phyloP scores from a whole-genome alignment of 129 eudicot species.

The Flaveria linearis region DNA sequence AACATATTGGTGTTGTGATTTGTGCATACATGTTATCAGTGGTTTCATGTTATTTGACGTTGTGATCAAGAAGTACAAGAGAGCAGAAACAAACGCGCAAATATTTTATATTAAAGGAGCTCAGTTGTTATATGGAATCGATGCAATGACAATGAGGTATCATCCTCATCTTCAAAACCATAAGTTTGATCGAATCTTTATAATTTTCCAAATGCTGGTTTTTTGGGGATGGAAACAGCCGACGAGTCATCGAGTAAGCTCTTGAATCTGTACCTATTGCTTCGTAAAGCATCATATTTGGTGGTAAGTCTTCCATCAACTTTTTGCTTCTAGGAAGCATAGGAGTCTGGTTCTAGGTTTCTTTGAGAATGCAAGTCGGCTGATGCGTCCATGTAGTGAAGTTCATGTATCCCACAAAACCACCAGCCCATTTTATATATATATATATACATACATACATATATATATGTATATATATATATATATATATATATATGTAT shows the following conservation, averaged over 20 bases:
- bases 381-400: slow-evolving; percentile 55
- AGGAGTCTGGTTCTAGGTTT: slow-evolving; percentile 49
- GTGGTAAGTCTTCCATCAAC: background rate
- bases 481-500: no score
- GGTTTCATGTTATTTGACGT: slow-evolving; percentile 31
- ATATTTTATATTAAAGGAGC: slow-evolving; percentile 38
- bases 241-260: slow-evolving; percentile 43
- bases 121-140: slow-evolving; percentile 41
- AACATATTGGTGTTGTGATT: background rate
- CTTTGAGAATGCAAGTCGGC: slow-evolving; percentile 51
- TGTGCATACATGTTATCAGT: background rate
- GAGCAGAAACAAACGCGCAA: slow-evolving; percentile 43
- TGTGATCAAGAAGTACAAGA: slow-evolving; percentile 42
- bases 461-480: no score
- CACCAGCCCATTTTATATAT: slow-evolving; percentile 43
- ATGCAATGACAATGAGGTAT: slow-evolving; percentile 48
- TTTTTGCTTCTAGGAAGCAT: slow-evolving; percentile 47
- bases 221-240: slow-evolving; percentile 46
- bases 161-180: slow-evolving; percentile 34
- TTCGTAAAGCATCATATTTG: background rate
- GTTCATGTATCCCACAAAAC: slow-evolving; percentile 71
- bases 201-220: slow-evolving; percentile 87
- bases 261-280: background rate
- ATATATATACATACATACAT: no score
- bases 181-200: slow-evolving; percentile 62